phyloP scores from a whole-genome alignment of 495 filamentous ascomycete species.

The Filosporella fistucella region DNA sequence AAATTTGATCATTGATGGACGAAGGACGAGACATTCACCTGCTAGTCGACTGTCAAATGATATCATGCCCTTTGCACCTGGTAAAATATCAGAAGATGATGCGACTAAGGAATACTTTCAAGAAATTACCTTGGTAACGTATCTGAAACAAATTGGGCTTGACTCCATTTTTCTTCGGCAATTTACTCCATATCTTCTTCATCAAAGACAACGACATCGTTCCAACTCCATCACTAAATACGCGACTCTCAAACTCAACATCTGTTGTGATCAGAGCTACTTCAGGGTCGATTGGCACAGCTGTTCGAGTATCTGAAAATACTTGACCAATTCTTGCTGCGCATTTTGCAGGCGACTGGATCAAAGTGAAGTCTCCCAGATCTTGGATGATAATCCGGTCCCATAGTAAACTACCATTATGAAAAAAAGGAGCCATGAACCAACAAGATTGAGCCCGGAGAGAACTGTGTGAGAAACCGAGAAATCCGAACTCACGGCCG shows the following conservation, averaged over 20 bases:
- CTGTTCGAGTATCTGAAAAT: conserved; percentile 68
- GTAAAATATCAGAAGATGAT: conserved; percentile 3
- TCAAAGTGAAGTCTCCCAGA: conserved; percentile 61
- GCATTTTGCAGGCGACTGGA: conserved; percentile 65
- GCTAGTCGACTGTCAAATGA: conserved; percentile 54
- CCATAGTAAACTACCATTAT: conserved; percentile 35
- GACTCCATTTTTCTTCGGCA: conserved; percentile 27
- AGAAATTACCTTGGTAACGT: conserved; percentile 47
- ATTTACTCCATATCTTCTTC: conserved; percentile 41
- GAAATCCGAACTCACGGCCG: conserved; percentile 58
- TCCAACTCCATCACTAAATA: conserved; percentile 76
- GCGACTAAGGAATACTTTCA: too few species aligned
- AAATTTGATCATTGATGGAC: conserved; percentile 76
- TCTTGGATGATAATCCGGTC: conserved; percentile 47
- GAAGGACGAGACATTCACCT: conserved; percentile 50
- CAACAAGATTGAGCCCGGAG: conserved; percentile 63
- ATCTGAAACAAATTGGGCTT: conserved; percentile 67
- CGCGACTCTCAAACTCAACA: conserved; percentile 35
- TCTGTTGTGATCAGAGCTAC: conserved; percentile 37
- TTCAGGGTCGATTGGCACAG: conserved; percentile 34
- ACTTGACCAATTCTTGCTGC: conserved; percentile 80
- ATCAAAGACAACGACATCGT: conserved; percentile 56
- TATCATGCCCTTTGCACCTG: conserved; percentile 68
- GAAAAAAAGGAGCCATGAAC: conserved; percentile 66
- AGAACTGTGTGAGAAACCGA: conserved; percentile 79